phyloP scores from a whole-genome alignment of 2,329 filamentous ascomycete genomes.

The Diaporthe humulicola region DNA sequence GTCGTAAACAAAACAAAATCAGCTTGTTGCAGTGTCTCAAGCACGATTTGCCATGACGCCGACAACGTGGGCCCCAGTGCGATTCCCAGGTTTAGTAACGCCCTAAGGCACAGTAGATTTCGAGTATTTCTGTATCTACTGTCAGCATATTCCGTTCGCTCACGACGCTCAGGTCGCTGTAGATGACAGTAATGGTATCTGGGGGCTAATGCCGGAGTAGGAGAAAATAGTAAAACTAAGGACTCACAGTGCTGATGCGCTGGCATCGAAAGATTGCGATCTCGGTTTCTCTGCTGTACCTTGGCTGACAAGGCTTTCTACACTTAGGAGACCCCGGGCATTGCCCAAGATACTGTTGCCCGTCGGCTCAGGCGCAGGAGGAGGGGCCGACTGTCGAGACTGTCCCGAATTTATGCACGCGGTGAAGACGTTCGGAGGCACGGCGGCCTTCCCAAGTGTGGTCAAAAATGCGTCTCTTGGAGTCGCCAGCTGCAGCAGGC shows the following conservation, averaged over 20 bases:
- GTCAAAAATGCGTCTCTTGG: constrained; percentile 95
- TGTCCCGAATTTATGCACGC: constrained; percentile 68
- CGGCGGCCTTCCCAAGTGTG: constrained; percentile 91
- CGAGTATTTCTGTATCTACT: constrained; percentile 73
- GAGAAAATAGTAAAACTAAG: background rate
- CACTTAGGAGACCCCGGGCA: constrained; percentile 78
- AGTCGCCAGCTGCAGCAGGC: constrained; percentile 84
- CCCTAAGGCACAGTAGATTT: constrained; percentile 90
- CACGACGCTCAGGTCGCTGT: background rate
- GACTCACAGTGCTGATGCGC: constrained; percentile 63
- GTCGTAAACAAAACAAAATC: constrained; percentile 85
- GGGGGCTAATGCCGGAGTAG: background rate
- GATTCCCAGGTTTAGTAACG: constrained; percentile 94
- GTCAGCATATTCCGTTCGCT: background rate
- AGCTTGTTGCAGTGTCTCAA: constrained; percentile 93
- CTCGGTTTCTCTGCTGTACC: constrained; percentile 70
- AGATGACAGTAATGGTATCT: background rate
- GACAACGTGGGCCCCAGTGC: constrained; percentile 90
- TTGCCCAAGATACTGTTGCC: constrained; percentile 75
- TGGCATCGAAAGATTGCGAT: constrained; percentile 69
- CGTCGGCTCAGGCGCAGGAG: constrained; percentile 61
- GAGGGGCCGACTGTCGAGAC: constrained; percentile 57
- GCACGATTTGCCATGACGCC: constrained; percentile 87
- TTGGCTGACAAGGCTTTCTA: constrained; percentile 77
- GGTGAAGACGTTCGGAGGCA: constrained; percentile 82